These are phyloP conservation scores for Auricularia auricula-judae DNA, from an alignment of 768 basidiomycete species.

Conservation along the genomic window DNA sequence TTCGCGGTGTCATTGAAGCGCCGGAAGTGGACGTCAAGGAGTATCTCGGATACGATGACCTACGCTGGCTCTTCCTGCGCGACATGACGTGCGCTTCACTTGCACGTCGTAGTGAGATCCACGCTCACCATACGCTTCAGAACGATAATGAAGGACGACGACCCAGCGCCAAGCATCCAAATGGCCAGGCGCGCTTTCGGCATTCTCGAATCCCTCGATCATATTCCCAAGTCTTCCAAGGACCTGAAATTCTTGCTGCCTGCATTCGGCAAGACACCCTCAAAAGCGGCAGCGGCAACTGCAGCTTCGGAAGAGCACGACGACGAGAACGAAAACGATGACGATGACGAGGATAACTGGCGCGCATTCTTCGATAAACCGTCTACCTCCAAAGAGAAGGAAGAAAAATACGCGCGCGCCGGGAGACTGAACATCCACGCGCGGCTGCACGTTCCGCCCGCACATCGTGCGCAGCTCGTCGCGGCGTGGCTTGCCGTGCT, in stretches of 20 bases:
- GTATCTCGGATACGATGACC: conserved; percentile 54
- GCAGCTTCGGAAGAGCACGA: conserved; percentile 23
- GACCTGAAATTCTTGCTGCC: conserved; percentile 79
- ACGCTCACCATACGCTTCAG: background rate
- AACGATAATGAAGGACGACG: conserved; percentile 12
- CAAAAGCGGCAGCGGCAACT: conserved; percentile 8
- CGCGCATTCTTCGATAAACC: conserved; percentile 74
- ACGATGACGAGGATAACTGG: conserved; percentile 54
- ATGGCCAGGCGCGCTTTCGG: conserved; percentile 45
- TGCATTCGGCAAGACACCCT: conserved; percentile 50
- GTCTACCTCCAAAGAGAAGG: conserved; percentile 23
- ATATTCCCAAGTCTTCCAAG: conserved; percentile 58
- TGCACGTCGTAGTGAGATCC: background rate
- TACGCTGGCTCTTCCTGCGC: conserved; percentile 82
- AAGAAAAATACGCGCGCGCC: conserved; percentile 41
- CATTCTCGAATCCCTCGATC: conserved; percentile 54
- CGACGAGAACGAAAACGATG: conserved; percentile 27
- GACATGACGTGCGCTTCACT: conserved; percentile 50
- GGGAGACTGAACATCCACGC: conserved; percentile 55
- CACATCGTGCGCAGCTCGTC: conserved; percentile 74
- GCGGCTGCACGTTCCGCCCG: conserved; percentile 61
- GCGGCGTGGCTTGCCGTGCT: conserved; percentile 69
- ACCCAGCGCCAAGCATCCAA: conserved; percentile 25
- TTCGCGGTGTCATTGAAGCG: conserved; percentile 44
- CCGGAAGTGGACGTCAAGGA: conserved; percentile 65